These are phyloP conservation scores for Tolypocladium tropicale DNA, from an alignment of 2,329 filamentous ascomycete genomes.

Conservation along the genomic window DNA sequence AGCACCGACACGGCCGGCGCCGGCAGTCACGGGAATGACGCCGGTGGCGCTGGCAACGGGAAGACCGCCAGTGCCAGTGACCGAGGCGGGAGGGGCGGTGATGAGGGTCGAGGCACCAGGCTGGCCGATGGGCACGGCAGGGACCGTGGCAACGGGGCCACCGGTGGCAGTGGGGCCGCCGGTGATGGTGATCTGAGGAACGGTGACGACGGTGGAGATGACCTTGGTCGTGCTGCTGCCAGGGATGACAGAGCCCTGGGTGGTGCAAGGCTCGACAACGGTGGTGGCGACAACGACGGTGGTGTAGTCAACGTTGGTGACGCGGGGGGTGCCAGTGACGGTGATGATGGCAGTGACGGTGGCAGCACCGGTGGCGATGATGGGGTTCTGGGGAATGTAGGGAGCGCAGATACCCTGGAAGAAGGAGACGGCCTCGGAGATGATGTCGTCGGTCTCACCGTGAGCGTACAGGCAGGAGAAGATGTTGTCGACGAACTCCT, in stretches of 20 bases:
- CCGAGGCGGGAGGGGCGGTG: conserved; percentile 4
- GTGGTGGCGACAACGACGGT: conserved; percentile 37
- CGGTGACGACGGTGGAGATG: conserved; percentile 40
- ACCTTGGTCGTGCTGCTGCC: conserved; percentile 33
- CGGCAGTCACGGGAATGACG: conserved; percentile 26
- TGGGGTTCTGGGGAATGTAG: conserved; percentile 69
- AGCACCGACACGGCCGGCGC: conserved; percentile 27
- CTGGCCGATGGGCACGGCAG: conserved; percentile 9
- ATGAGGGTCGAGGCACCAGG: conserved; percentile 5
- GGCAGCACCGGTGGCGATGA: conserved; percentile 67
- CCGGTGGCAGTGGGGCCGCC: conserved; percentile 13
- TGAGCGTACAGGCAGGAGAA: conserved; percentile 74
- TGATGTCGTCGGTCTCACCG: conserved; percentile 54
- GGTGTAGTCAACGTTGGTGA: conserved; percentile 38
- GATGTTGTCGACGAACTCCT: conserved; percentile 66
- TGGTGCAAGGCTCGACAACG: conserved; percentile 27
- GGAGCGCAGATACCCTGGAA: conserved; percentile 85
- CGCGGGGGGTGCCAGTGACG: conserved; percentile 38
- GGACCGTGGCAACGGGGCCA: conserved; percentile 10
- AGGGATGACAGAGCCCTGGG: background rate
- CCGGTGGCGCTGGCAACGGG: conserved; percentile 23
- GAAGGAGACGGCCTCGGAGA: conserved; percentile 65
- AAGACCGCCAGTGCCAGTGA: conserved; percentile 23
- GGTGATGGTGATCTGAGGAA: conserved; percentile 43
- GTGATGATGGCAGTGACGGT: conserved; percentile 51